phyloP scores from a whole-genome alignment of 306 rosid genomes.

The Arachis stenosperma region DNA sequence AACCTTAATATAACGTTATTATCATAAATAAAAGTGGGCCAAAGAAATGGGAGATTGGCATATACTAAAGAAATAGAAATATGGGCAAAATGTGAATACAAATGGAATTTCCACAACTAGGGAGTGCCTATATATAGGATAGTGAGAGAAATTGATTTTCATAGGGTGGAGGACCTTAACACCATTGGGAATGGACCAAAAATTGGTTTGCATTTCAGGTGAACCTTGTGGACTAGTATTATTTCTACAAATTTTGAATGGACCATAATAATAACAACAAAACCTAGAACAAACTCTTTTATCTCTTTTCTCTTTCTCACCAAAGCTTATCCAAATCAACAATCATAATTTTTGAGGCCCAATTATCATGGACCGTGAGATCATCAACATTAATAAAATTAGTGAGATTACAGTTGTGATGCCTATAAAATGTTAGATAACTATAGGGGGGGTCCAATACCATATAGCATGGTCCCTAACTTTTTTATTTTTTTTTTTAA shows the following conservation, averaged over 20 bases:
- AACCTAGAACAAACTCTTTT: conserved; percentile 26
- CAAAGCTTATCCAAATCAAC: conserved; percentile 43
- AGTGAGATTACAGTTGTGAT: conserved; percentile 38
- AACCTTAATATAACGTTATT: neutral
- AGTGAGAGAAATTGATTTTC: conserved; percentile 28
- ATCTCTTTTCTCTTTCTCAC: conserved; percentile 3
- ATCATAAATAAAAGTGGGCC: neutral
- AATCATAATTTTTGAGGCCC: too few species aligned
- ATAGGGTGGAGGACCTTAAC: conserved; percentile 40
- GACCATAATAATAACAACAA: conserved; percentile 22
- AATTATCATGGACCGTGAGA: conserved; percentile 11
- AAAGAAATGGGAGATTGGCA: conserved; percentile 4
- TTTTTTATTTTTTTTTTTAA: neutral
- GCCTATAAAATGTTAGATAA: conserved; percentile 20
- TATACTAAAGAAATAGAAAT: conserved; percentile 25
- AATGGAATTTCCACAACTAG: conserved; percentile 27
- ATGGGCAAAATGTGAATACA: conserved; percentile 21
- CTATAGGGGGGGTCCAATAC: conserved; percentile 60
- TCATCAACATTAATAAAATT: conserved; percentile 7
- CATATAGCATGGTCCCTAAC: conserved; percentile 54
- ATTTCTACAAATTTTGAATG: conserved; percentile 21
- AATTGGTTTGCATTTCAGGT: conserved; percentile 43
- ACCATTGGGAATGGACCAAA: conserved; percentile 49
- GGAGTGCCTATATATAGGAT: conserved; percentile 17
- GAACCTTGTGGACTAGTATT: conserved; percentile 37